Base-by-base conservation (phyloP, 164 flowering plant genomes). In the Magnolia sinica region DNA sequence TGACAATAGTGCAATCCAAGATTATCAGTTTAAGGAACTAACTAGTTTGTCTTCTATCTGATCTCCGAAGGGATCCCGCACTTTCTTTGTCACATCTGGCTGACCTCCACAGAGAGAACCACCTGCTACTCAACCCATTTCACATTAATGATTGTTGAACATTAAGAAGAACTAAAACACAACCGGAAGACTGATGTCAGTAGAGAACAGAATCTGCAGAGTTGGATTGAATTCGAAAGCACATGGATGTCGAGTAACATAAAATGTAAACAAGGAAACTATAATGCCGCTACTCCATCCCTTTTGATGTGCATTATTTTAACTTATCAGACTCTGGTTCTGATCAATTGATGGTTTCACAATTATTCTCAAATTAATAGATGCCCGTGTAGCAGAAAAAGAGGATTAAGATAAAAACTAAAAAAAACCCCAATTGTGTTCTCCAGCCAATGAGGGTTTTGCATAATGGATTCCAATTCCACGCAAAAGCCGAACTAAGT, bases 31-130 rank as follows among this genome's bases (percentile, higher is more conserved):
- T 24, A 55, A 45, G 64, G 16, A 72, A 31, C 71, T 76, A 85
- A 95, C 95, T 87, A 73, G 75, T 84, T 88, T 88, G 70, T 90
- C 92, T 76, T 90, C 89, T 20, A 84, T 71, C 20, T 80, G 85
- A 86, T 88, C 87, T 73, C 69, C 83, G 65, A 81, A 73, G 13
- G 90, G 79, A 77, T 79, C 83, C 58, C 64, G 70, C 78, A 79
- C 79, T 76, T 74, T 74, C 76, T 88, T 85, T 71, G 85, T 19
- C 49, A 20, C 74, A 64, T 71, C 68, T 4, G 10, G 29, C 49
- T 29, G 69, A 51, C 74, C 29, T 50, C 61, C 49, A 16, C 24
- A 14, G 10, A 50, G 61, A 22, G 63, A 10, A 63, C 11, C 22
- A 24, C 70, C 79, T 76, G 79, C 61, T 45, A 73, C 24, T 8